Base-by-base conservation (phyloP, 1,284 basidiomycete species). In the Inonotus obliquus region DNA sequence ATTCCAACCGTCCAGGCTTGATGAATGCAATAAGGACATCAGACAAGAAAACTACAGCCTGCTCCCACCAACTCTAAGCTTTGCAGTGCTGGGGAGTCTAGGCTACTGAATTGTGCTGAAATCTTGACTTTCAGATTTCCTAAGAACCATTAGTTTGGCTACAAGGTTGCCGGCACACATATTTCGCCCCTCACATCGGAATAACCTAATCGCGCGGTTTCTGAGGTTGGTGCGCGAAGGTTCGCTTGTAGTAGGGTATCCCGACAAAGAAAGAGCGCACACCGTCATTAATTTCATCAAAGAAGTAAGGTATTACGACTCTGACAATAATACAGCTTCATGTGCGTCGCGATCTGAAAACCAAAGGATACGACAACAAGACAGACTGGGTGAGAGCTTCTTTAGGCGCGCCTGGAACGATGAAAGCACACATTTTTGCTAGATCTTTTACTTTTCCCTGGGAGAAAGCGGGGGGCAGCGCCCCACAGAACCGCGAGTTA, bases 211-310 rank as follows among this genome's bases (percentile, higher is more conserved):
- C 3, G 25, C 27, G 32, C 25, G 51, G 27, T 5, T 27, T 6
- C n/a, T 52, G 51, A 35, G n/a, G 5, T 32, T 23, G 13, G 17
- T 27, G 32, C 32, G 51, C 27, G 32, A 44, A 47, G 23, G 19
- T 25, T 37, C 23, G 11, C 37, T 14, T 37, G 19, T 21, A 13
- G 19, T 19, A 57, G 4, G 1, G 32, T 10, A 41, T 3, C 23
- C 14, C 38, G 41, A 44, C n/a, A 44, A 35, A 57, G 45, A 48
- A 11, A 37, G 27, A 13, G 23, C 19, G 17, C 54, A 29, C 44
- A 37, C 55, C n/a, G 35, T 57, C 55, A 44, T 44, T 44, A 47
- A 47, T 45, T 41, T 19, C 55, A 57, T 57, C 55, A 57, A 25
- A 45, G 14, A 45, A 57, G 39, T 17, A 19, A 57, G 45, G 37